phyloP scores from a whole-genome alignment of 2,329 filamentous ascomycete species.

The Colletotrichum orbiculare region DNA sequence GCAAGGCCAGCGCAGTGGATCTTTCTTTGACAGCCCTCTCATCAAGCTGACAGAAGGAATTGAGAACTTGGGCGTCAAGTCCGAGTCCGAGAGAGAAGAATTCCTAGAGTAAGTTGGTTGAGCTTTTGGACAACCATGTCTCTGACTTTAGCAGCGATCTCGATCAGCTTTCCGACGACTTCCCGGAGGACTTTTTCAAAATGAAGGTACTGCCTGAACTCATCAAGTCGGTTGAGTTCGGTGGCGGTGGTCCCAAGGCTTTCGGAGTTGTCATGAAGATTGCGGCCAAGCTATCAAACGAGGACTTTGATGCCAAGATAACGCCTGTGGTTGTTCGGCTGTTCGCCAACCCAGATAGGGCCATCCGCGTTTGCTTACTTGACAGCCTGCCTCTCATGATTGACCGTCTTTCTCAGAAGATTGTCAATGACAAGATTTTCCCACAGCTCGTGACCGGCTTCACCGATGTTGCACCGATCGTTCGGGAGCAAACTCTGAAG shows the following conservation, averaged over 20 bases:
- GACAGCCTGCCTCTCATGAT: conserved; percentile 93
- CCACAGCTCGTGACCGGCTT: conserved; percentile 96
- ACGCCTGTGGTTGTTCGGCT: conserved; percentile 88
- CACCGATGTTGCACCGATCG: conserved; percentile 88
- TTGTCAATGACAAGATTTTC: conserved; percentile 97
- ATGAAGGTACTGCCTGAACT: conserved; percentile 95
- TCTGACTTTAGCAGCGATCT: conserved; percentile 69
- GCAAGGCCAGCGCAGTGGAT: conserved; percentile 82
- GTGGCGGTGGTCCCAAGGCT: conserved; percentile 92
- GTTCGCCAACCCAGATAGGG: conserved; percentile 91
- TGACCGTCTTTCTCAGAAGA: conserved; percentile 85
- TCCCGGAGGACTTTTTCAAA: conserved; percentile 97
- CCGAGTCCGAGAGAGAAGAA: conserved; percentile 82
- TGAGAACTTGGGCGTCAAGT: conserved; percentile 91
- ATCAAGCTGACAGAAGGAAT: conserved; percentile 94
- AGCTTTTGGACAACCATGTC: conserved; percentile 40
- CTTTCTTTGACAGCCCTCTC: conserved; percentile 92
- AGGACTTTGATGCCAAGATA: conserved; percentile 88
- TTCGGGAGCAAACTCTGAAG: conserved; percentile 96
- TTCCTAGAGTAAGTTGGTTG: conserved; percentile 73
- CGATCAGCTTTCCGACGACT: conserved; percentile 88
- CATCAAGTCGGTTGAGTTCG: conserved; percentile 99
- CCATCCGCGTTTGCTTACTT: conserved; percentile 88
- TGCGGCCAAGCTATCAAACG: conserved; percentile 83
- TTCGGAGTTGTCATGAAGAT: conserved; percentile 92